Evolutionary conservation across 2,329 filamentous ascomycete genomes (phyloP), one percentile per base, ranked within the genome.

Genomic region (Diaporthe australafricana): DNA sequence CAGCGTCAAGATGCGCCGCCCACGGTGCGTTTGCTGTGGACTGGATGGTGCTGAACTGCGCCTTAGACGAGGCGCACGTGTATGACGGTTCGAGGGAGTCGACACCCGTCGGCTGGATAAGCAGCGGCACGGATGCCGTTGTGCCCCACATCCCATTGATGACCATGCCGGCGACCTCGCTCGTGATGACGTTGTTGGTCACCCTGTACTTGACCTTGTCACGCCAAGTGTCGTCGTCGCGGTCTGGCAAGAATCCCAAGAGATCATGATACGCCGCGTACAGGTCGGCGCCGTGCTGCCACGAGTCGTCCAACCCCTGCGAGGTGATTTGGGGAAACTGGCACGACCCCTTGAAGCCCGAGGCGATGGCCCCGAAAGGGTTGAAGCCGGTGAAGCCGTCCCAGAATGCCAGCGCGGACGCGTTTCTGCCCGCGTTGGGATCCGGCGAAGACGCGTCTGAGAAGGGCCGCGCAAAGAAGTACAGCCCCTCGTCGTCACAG

Each of bases 101-200:
- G 75, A 94, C 82, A 9, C 85, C 86, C 1, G 82, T 80, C 3
- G 90, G 85, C 78, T 90, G 83, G 30, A 90, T 81, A 27, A 84
- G 76, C 0, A 92, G 78, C 1, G 87, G 86, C 1, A 84, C 78
- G 1, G 84, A 76, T 0, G 80, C 79, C 0, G 81, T 78, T 0
- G 81, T 80, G 0, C 82, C 82, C 81, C 89, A 93, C 90, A 94
- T 94, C 71, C 92, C 94, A 70, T 87, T 84, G 69, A 94, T 86
- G 8, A 96, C 80, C 89, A 94, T 94, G 70, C 91, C 89, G 14
- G 92, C 93, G 20, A 96, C 93, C 81, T 96, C 92, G 77, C 89
- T 92, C 2, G 94, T 96, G 77, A 97, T 96, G 65, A 91, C 86
- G 81, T 96, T 96, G 79, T 93, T 93, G 0, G 94, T 95, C 14